Conservation (phyloP, 306 rosid species). For the Oxytropis ochrocephala region DNA sequence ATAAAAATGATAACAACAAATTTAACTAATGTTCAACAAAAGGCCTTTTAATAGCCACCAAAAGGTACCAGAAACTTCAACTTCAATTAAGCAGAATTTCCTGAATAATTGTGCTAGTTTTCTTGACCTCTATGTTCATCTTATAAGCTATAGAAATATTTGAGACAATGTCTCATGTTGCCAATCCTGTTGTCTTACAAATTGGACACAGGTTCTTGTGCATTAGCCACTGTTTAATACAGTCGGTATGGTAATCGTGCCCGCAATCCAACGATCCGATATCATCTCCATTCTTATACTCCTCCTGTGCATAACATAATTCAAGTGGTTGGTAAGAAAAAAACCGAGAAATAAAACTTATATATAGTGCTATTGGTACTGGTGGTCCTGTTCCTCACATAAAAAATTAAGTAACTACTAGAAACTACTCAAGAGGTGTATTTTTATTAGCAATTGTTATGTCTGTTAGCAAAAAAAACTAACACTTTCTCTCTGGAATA, state of each 20-base stretch:
- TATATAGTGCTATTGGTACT: too few relatives aligned
- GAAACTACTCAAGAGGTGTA: too few relatives aligned
- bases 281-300: conserved; percentile 52
- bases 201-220: conserved; percentile 92
- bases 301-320: conserved; percentile 55
- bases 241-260: conserved; percentile 63
- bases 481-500: too few relatives aligned
- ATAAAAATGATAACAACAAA: conserved; percentile 29
- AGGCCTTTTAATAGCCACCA: conserved; percentile 17
- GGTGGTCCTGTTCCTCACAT: too few relatives aligned
- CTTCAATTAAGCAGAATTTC: conserved; percentile 29
- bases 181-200: conserved; percentile 84
- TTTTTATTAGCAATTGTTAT: too few relatives aligned
- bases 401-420: too few relatives aligned
- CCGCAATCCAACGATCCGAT: conserved; percentile 82
- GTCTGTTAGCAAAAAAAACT: too few relatives aligned
- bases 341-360: too few relatives aligned
- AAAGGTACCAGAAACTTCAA: conserved; percentile 31
- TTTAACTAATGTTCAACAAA: conserved; percentile 9
- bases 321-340: conserved; percentile 7
- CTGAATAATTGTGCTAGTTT: conserved; percentile 24
- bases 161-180: conserved; percentile 37
- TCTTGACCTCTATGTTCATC: conserved; percentile 18
- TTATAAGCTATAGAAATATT: conserved; percentile 2
- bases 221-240: conserved; percentile 83